Conservation (phyloP, 441 rosid genomes). For the Croton laevigatus region DNA sequence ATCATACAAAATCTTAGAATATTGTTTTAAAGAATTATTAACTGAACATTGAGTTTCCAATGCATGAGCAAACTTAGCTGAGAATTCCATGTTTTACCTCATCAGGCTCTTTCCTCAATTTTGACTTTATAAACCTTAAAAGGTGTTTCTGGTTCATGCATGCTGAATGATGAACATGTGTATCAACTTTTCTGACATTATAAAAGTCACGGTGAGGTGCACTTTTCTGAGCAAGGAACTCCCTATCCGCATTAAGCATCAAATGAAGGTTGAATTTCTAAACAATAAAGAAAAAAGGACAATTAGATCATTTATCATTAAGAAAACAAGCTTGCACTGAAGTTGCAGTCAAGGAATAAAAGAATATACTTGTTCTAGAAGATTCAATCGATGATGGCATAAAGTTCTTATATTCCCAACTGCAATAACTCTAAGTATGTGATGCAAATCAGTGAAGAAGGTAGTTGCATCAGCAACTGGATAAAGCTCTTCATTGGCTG, state of each 20-base stretch:
- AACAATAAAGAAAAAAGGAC: constrained; percentile 8
- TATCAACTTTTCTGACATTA: constrained; percentile 97
- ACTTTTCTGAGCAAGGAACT: constrained; percentile 97
- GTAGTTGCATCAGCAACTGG: constrained; percentile 94
- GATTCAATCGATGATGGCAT: constrained; percentile 90
- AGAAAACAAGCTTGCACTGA: constrained; percentile 12
- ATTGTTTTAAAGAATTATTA: not conserved
- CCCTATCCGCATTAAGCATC: constrained; percentile 98
- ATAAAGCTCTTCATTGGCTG: constrained; percentile 82
- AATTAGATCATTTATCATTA: constrained; percentile 16
- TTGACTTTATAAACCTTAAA: constrained; percentile 95
- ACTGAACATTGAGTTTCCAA: not conserved
- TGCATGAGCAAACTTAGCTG: constrained; percentile 2
- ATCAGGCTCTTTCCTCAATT: constrained; percentile 95
- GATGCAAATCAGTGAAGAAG: constrained; percentile 96
- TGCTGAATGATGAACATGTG: constrained; percentile 98
- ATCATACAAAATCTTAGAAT: not conserved
- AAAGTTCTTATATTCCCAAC: constrained; percentile 91
- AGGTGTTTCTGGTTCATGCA: constrained; percentile 99
- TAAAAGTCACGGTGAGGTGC: constrained; percentile 99
- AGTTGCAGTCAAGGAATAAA: constrained; percentile 3
- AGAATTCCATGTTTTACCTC: constrained; percentile 55
- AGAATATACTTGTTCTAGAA: constrained; percentile 78
- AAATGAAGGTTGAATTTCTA: constrained; percentile 99
- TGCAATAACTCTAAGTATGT: constrained; percentile 81